Conservation (phyloP, 2,329 filamentous ascomycete genomes). For the Davidsoniella eucalypti region DNA sequence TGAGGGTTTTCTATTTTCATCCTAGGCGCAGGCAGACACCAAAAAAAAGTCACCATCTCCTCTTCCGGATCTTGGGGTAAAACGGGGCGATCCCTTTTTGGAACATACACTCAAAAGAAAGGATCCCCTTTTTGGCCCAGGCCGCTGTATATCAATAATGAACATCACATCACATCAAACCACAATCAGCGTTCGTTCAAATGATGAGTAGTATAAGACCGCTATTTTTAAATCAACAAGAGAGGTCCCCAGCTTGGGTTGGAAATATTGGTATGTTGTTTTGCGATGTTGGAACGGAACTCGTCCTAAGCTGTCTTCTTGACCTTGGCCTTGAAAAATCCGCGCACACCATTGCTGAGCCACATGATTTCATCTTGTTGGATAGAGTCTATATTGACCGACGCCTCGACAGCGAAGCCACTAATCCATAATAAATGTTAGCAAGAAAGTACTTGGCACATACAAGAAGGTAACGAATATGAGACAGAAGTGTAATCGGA, state of each 20-base stretch:
- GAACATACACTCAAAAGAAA: no score
- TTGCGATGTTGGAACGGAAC: no score
- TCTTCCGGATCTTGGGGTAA: constrained; percentile 5
- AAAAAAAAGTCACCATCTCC: constrained; percentile 12
- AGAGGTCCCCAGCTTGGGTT: no score
- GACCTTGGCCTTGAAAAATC: constrained; percentile 44
- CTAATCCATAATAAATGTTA: constrained; percentile 18
- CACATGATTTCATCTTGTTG: constrained; percentile 62
- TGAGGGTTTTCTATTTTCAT: constrained; percentile 1
- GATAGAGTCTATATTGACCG: constrained; percentile 42
- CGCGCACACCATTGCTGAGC: constrained; percentile 76
- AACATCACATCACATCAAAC: constrained; percentile 4
- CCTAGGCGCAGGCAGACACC: constrained; percentile 11
- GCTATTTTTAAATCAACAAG: neutral
- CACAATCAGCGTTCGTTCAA: neutral
- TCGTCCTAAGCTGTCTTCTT: neutral
- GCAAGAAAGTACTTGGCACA: neutral
- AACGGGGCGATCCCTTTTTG: no score
- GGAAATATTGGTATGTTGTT: no score
- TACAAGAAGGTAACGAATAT: constrained; percentile 1
- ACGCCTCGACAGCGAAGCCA: constrained; percentile 47
- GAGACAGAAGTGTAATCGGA: neutral
- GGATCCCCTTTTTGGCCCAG: neutral
- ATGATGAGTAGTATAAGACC: neutral
- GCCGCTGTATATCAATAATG: constrained; percentile 9